These are phyloP conservation scores for Aleurites moluccanus DNA, from an alignment of 441 rosid genomes.

Conservation along the genomic window DNA sequence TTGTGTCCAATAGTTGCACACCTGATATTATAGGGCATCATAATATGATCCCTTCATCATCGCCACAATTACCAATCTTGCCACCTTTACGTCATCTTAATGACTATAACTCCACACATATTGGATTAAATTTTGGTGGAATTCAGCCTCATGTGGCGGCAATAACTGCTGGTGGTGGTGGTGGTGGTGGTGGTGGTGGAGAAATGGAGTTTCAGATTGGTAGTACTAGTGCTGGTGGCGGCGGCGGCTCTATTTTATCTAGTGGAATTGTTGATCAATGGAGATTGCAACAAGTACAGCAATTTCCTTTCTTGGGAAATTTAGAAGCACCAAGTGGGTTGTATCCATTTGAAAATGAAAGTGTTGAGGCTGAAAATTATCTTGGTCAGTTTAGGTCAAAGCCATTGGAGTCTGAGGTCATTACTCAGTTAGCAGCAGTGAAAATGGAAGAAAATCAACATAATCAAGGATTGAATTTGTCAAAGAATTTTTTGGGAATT, in stretches of 20 bases:
- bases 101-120: slow-evolving; percentile 45
- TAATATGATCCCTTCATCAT: slow-evolving; percentile 39
- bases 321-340: slow-evolving; percentile 44
- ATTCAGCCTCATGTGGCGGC: slow-evolving; percentile 27
- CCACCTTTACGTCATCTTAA: slow-evolving; percentile 45
- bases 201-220: slow-evolving; percentile 36
- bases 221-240: slow-evolving; percentile 19
- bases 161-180: too few species aligned
- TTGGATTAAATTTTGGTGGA: slow-evolving; percentile 50
- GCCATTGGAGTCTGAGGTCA: slow-evolving; percentile 36
- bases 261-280: slow-evolving; percentile 57
- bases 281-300: slow-evolving; percentile 55
- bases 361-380: slow-evolving; percentile 30
- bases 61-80: slow-evolving; percentile 51
- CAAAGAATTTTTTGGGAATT: slow-evolving; percentile 56
- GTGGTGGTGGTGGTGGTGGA: slow-evolving; percentile 29
- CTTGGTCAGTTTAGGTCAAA: slow-evolving; percentile 36
- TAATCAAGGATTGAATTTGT: slow-evolving; percentile 40
- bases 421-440: slow-evolving; percentile 46
- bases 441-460: slow-evolving; percentile 63
- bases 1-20: slow-evolving; percentile 34
- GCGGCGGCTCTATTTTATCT: slow-evolving; percentile 34
- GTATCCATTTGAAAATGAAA: slow-evolving; percentile 52
- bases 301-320: slow-evolving; percentile 49
- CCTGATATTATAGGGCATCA: slow-evolving; percentile 37